Evolutionary conservation across 176 grass and related monocot species (phyloP).

Genomic region (Elymus sibiricus): DNA sequence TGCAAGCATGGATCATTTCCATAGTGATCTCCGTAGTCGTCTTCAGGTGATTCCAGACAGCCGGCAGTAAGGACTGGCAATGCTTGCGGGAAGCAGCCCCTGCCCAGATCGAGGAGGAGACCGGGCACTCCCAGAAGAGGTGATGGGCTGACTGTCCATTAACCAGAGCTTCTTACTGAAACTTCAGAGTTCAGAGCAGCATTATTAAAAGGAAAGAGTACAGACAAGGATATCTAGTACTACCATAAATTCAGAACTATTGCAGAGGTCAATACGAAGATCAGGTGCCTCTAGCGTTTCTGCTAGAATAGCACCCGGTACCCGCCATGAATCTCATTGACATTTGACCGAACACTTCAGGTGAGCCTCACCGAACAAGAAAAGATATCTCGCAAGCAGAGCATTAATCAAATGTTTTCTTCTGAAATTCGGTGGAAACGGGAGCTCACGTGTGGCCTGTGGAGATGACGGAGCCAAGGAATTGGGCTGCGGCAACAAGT

Average conservation of each 20-base stretch:
- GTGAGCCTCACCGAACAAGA: not conserved
- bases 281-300: not conserved
- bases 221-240: not conserved
- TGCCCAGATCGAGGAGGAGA: too few relatives aligned
- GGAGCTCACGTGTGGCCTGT: not conserved
- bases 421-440: not conserved
- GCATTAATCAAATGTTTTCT: not conserved
- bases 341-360: slow-evolving; percentile 23
- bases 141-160: too few relatives aligned
- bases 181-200: not conserved
- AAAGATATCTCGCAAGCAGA: not conserved
- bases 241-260: not conserved
- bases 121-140: too few relatives aligned
- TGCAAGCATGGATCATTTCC: too few relatives aligned
- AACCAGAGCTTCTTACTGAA: not conserved
- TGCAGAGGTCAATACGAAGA: not conserved
- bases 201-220: not conserved
- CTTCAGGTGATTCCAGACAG: too few relatives aligned
- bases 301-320: not conserved
- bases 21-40: too few relatives aligned
- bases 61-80: too few relatives aligned
- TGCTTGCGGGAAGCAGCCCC: too few relatives aligned
- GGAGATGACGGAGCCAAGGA: not conserved
- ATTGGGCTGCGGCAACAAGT: not conserved
- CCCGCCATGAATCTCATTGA: not conserved